Conservation (phyloP, 1,284 basidiomycete species). For the Ceratobasidium sp. region DNA sequence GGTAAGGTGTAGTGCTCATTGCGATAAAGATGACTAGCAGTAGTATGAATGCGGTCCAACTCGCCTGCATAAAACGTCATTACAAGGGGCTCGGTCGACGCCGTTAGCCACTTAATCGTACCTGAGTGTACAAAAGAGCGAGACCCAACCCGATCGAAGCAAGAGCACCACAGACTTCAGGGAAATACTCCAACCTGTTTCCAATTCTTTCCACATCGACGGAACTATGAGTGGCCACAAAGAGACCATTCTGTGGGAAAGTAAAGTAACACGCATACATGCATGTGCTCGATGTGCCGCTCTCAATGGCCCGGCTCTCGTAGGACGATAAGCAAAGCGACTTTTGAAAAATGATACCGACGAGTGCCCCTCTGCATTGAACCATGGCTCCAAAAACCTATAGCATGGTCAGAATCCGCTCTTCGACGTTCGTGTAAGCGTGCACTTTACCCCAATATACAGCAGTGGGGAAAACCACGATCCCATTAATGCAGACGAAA, state of each 20-base stretch:
- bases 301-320: constrained; percentile 28
- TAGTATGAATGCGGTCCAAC: constrained; percentile 34
- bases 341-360: constrained; percentile 39
- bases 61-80: constrained; percentile 15
- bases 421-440: background rate
- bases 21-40: background rate
- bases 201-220: constrained; percentile 48
- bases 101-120: background rate
- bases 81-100: background rate
- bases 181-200: constrained; percentile 45
- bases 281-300: constrained; percentile 33
- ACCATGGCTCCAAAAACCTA: constrained; percentile 1
- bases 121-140: constrained; percentile 44
- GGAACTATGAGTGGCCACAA: background rate
- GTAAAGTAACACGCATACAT: constrained; percentile 39
- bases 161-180: constrained; percentile 46
- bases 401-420: background rate
- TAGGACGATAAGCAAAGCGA: constrained; percentile 29
- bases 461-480: constrained; percentile 43
- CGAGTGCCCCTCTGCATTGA: constrained; percentile 39
- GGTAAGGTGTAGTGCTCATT: constrained; percentile 7
- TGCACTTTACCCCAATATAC: constrained; percentile 48
- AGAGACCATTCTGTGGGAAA: too few species aligned
- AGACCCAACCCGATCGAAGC: constrained; percentile 44
- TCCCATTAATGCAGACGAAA: constrained; percentile 44